These are phyloP conservation scores for Dactylellina drechsleri DNA, from an alignment of 2,329 filamentous ascomycete species.

Conservation along the genomic window DNA sequence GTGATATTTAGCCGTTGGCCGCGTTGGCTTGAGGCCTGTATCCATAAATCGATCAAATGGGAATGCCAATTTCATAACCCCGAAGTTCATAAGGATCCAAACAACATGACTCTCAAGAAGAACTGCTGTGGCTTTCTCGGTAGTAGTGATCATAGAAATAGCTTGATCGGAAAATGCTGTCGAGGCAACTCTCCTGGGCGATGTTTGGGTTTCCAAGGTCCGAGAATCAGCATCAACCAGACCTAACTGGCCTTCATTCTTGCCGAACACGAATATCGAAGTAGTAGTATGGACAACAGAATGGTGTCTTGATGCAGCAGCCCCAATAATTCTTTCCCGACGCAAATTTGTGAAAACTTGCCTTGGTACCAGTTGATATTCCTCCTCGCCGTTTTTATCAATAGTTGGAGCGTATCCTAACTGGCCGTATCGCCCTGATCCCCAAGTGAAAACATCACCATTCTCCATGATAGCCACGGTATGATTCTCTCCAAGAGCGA, in stretches of 20 bases:
- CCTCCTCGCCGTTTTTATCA: constrained; percentile 78
- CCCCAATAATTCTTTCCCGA: constrained; percentile 80
- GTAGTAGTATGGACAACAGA: constrained; percentile 86
- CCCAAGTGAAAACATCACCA: constrained; percentile 96
- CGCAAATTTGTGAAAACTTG: constrained; percentile 94
- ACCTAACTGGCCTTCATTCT: constrained; percentile 92
- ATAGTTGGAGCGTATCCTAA: constrained; percentile 79
- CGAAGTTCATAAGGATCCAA: constrained; percentile 94
- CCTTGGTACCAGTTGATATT: constrained; percentile 80
- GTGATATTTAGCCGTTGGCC: constrained; percentile 35
- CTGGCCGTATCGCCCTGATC: constrained; percentile 84
- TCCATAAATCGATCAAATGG: constrained; percentile 73
- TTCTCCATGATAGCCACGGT: constrained; percentile 83
- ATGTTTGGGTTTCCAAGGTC: constrained; percentile 83
- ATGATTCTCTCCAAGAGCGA: constrained; percentile 91
- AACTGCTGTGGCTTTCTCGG: constrained; percentile 87
- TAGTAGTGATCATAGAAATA: constrained; percentile 84
- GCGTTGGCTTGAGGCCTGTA: constrained; percentile 46
- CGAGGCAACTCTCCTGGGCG: constrained; percentile 81
- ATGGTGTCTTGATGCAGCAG: constrained; percentile 89
- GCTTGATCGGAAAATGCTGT: constrained; percentile 78
- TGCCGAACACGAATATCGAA: constrained; percentile 91
- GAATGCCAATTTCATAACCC: constrained; percentile 90
- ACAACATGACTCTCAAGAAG: constrained; percentile 88
- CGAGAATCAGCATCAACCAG: constrained; percentile 91